Conservation (phyloP, 2,329 filamentous ascomycete genomes). For the Apiospora hydei region DNA sequence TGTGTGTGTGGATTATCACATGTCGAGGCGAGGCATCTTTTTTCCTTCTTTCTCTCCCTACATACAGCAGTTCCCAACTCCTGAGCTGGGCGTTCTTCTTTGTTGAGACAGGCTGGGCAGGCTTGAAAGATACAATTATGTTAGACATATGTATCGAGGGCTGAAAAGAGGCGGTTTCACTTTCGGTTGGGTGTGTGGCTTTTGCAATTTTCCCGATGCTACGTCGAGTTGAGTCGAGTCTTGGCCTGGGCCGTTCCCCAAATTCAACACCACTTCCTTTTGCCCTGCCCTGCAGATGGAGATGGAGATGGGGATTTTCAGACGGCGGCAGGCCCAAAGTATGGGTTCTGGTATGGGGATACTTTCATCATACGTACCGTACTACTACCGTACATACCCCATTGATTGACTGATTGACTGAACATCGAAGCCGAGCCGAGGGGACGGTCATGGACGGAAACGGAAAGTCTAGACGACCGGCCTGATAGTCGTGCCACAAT, state of each 20-base stretch:
- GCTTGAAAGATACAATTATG: background rate
- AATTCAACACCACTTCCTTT: background rate
- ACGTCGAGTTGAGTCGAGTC: background rate
- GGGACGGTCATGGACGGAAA: background rate
- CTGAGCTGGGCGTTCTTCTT: background rate
- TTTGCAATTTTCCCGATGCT: background rate
- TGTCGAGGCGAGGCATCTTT: background rate
- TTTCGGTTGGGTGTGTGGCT: conserved; percentile 15
- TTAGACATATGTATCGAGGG: background rate
- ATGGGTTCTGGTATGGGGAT: too few relatives aligned
- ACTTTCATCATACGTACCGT: background rate
- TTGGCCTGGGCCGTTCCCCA: background rate
- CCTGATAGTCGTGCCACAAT: conserved; percentile 20
- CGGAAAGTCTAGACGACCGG: conserved; percentile 3
- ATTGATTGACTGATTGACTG: too few relatives aligned
- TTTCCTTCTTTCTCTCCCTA: too few relatives aligned
- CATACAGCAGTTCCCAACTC: background rate
- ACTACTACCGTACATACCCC: background rate
- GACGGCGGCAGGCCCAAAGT: background rate
- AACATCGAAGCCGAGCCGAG: too few relatives aligned
- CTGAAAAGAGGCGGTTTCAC: conserved; percentile 15
- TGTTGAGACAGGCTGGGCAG: background rate
- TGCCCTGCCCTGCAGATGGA: background rate
- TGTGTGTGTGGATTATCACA: background rate
- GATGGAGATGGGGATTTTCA: background rate